These are phyloP conservation scores for Tolypocladium album DNA, from an alignment of 2,329 filamentous ascomycete genomes.

Conservation along the genomic window DNA sequence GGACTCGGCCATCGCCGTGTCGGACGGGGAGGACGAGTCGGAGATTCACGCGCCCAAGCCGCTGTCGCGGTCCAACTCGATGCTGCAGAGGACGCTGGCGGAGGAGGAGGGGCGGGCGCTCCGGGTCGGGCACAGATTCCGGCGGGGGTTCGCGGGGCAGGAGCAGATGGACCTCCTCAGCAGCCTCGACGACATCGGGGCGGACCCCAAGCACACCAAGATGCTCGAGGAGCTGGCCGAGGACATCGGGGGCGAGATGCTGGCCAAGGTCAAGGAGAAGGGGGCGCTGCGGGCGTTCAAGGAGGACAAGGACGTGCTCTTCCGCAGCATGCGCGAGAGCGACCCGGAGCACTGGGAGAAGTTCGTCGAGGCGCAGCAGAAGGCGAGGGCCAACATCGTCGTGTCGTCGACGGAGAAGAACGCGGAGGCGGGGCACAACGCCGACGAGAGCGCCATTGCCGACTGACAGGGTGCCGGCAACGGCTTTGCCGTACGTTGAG, in stretches of 20 bases:
- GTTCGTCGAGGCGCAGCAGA: constrained; percentile 52
- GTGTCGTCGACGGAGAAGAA: constrained; percentile 16
- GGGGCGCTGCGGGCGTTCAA: constrained; percentile 53
- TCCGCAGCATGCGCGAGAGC: constrained; percentile 39
- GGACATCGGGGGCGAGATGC: constrained; percentile 48
- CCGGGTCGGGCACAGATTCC: constrained; percentile 46
- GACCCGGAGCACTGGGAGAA: constrained; percentile 57
- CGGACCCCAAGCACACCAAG: constrained; percentile 38
- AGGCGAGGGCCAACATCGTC: constrained; percentile 42
- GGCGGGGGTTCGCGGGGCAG: constrained; percentile 38
- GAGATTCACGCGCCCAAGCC: constrained; percentile 28
- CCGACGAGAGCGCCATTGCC: constrained; percentile 30
- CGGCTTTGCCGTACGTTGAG: not conserved
- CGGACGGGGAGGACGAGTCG: constrained; percentile 39
- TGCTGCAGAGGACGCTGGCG: constrained; percentile 40
- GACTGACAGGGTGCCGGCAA: constrained; percentile 17
- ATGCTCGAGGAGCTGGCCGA: constrained; percentile 53
- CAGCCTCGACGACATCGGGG: constrained; percentile 36
- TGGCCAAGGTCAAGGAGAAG: constrained; percentile 43
- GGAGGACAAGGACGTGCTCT: constrained; percentile 41
- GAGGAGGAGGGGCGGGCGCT: constrained; percentile 47
- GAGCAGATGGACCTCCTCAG: constrained; percentile 40
- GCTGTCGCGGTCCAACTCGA: constrained; percentile 41
- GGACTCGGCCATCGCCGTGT: constrained; percentile 25
- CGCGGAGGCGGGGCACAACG: constrained; percentile 7